Conservation (phyloP, 441 rosid species). For the Pelargonium myrrhifolium region DNA sequence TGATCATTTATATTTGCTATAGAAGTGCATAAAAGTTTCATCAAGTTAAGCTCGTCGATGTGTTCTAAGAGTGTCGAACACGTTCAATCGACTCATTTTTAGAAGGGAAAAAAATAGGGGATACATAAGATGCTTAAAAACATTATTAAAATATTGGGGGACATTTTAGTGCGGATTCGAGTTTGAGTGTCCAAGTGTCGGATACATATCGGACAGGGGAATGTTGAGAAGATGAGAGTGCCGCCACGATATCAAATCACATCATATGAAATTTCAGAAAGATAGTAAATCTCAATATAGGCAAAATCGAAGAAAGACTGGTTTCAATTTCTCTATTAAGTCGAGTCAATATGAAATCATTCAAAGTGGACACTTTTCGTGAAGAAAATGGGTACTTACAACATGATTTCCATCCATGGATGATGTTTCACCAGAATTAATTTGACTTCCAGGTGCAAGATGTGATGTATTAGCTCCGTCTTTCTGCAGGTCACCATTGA, state of each 20-base stretch:
- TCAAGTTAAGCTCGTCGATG: too few species aligned
- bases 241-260: not conserved
- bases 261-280: slow-evolving; percentile 4
- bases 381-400: slow-evolving; percentile 1
- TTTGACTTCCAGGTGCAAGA: slow-evolving; percentile 29
- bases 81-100: too few species aligned
- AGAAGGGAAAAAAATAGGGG: too few species aligned
- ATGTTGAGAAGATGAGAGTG: too few species aligned
- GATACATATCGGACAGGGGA: too few species aligned
- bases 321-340: not conserved
- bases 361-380: not conserved
- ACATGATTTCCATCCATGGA: slow-evolving; percentile 22
- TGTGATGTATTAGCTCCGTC: slow-evolving; percentile 30
- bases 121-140: too few species aligned
- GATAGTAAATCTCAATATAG: not conserved
- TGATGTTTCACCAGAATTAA: slow-evolving; percentile 26
- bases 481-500: slow-evolving; percentile 28
- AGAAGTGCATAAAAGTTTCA: too few species aligned
- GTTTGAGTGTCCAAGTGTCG: too few species aligned
- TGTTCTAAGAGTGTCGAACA: too few species aligned
- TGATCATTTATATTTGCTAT: not conserved
- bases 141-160: too few species aligned
- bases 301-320: not conserved
- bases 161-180: too few species aligned
- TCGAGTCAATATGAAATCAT: not conserved